Evolutionary conservation across 768 basidiomycete species (phyloP).

Genomic region (Serendipita indica): DNA sequence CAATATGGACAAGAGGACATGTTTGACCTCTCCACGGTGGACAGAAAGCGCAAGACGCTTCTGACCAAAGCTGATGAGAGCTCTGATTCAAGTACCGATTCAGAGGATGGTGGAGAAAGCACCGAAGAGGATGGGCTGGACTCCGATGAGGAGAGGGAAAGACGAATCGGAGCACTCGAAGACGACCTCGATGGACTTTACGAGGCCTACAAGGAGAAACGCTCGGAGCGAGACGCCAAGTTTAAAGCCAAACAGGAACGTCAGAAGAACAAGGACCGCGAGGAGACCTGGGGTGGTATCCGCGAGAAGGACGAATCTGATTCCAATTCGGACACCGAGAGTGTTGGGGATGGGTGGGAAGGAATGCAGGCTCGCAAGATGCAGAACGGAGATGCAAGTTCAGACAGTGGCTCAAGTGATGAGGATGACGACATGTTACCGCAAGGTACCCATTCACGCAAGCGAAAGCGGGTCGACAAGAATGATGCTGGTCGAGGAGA

Average conservation of each 20-base stretch:
- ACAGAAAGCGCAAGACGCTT: conserved; percentile 21
- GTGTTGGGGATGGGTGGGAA: conserved; percentile 55
- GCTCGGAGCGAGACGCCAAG: conserved; percentile 76
- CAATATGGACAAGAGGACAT: conserved; percentile 69
- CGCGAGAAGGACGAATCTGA: conserved; percentile 26
- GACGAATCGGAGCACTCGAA: conserved; percentile 50
- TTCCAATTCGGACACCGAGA: conserved; percentile 24
- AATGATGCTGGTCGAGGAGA: conserved; percentile 15
- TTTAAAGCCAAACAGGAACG: conserved; percentile 70
- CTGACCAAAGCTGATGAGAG: conserved; percentile 28
- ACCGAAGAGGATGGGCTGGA: conserved; percentile 29
- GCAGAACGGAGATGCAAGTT: conserved; percentile 21
- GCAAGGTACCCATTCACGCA: conserved; percentile 24
- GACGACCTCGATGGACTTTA: conserved; percentile 82
- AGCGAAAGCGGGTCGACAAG: conserved; percentile 31
- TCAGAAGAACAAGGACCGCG: conserved; percentile 53
- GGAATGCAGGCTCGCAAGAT: conserved; percentile 42
- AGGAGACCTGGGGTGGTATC: conserved; percentile 70
- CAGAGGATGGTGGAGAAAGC: conserved; percentile 19
- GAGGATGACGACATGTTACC: conserved; percentile 34
- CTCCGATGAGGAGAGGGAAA: conserved; percentile 49
- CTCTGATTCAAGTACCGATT: conserved; percentile 27
- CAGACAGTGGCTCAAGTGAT: conserved; percentile 30
- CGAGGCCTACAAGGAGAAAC: conserved; percentile 64
- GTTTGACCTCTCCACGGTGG: conserved; percentile 64